Evolutionary conservation across 495 filamentous ascomycete species (phyloP).

Genomic region (Penicillium goetzii): DNA sequence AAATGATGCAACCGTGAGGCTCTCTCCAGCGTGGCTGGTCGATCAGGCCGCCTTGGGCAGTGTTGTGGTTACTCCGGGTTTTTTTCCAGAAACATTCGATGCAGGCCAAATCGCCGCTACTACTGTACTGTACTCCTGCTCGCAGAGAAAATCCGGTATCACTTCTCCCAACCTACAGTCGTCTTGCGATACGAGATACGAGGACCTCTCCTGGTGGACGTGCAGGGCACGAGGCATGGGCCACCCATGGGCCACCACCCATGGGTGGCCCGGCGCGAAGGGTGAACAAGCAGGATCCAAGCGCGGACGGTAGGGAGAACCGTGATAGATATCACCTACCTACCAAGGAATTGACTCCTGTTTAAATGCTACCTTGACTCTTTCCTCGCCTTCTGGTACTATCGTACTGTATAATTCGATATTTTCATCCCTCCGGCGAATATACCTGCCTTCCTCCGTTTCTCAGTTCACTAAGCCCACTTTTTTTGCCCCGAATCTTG

Average conservation of each 20-base stretch:
- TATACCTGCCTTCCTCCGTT: background rate
- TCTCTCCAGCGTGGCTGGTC: conserved; percentile 6
- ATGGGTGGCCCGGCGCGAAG: background rate
- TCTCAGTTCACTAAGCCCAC: background rate
- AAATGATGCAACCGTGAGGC: conserved; percentile 22
- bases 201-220: conserved; percentile 2
- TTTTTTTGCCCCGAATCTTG: conserved; percentile 3
- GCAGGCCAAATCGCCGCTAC: conserved; percentile 19
- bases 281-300: conserved; percentile 1
- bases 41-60: background rate
- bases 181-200: background rate
- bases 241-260: conserved; percentile 3
- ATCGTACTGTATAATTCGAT: too few species aligned
- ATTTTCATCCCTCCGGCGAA: background rate
- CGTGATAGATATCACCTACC: background rate
- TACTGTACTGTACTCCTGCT: background rate
- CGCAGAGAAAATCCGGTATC: background rate
- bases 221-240: conserved; percentile 4
- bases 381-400: background rate
- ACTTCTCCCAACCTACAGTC: background rate
- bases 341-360: background rate
- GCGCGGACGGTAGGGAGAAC: background rate
- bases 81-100: conserved; percentile 34
- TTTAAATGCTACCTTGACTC: background rate
- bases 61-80: background rate